Base-by-base conservation (phyloP, 2,329 filamentous ascomycete species). In the Cladobotryum mycophilum region DNA sequence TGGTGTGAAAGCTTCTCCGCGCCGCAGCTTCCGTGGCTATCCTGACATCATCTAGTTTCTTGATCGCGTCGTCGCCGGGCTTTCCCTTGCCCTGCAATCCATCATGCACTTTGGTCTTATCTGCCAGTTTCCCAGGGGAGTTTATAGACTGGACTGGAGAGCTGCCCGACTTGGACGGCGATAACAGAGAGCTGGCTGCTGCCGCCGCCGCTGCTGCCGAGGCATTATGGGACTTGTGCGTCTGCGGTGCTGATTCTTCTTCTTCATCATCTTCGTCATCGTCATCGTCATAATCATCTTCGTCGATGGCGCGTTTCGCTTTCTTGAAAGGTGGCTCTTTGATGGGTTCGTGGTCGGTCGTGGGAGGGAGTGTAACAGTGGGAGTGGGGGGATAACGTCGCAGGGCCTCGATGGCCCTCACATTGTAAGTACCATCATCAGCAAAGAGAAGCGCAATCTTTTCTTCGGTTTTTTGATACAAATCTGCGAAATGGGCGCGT, bases 21-120 rank as follows among this genome's bases (percentile, higher is more conserved):
- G 89, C 93, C 46, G 88, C 86, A 63, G 95, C 89, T 63, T 96
- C 92, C 44, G 88, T 91, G 30, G 88, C 89, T 66, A 86, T 91
- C 66, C 93, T 93, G 59, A 89, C 89, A 64, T 95, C 88, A 68
- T 97, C 91, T 56, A 97, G 72, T 68, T 91, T 89, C 70, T 95
- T 95, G 63, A 93, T 88, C 67, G 89, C 88, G 74, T 96, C 88
- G 65, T 96, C 90, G 7, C 85, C 84, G 20, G 84, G 80, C 66
- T 89, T 89, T 49, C 81, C 74, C 69, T 75, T 76, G 61, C 80
- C 65, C 56, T 75, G 75, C 35, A 70, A 69, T 8, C 60, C 63
- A 43, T 75, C 74, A 47, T 73, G 71, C 8, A 73, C 74, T 56
- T 78, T 80, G 45, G 75, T 62, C 59, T 81, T 82, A 40, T 78